These are phyloP conservation scores for Pezicula radicicola DNA, from an alignment of 2,329 filamentous ascomycete genomes.

Conservation along the genomic window DNA sequence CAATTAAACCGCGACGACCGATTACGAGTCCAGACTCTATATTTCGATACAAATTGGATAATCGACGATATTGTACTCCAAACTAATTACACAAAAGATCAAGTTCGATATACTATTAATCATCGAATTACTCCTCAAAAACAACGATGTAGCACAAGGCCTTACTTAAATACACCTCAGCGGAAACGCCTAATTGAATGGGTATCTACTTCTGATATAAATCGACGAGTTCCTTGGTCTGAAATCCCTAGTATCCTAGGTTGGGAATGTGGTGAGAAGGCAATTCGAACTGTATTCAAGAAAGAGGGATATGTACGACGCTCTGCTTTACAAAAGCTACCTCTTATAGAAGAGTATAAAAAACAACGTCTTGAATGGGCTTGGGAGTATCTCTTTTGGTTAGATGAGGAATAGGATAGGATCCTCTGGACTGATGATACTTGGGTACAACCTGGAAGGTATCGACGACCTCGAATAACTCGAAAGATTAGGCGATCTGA, in stretches of 20 bases:
- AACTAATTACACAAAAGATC: background rate
- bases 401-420: slow-evolving; percentile 4
- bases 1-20: slow-evolving; percentile 8
- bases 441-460: slow-evolving; percentile 6
- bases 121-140: slow-evolving; percentile 9
- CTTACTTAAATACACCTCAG: slow-evolving; percentile 5
- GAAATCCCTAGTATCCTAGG: slow-evolving; percentile 6
- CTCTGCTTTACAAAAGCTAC: too few species aligned
- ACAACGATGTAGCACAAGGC: background rate
- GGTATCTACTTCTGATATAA: background rate
- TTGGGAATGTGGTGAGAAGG: slow-evolving; percentile 7
- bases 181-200: slow-evolving; percentile 7
- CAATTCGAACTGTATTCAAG: slow-evolving; percentile 11
- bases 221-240: background rate
- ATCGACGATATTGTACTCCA: slow-evolving; percentile 1
- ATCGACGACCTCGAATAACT: slow-evolving; percentile 3
- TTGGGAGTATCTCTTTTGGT: slow-evolving; percentile 5
- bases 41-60: slow-evolving; percentile 1
- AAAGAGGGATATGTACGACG: slow-evolving; percentile 8
- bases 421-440: slow-evolving; percentile 3
- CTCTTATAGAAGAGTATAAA: too few species aligned
- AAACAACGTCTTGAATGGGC: slow-evolving; percentile 1
- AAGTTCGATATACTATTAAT: slow-evolving; percentile 5
- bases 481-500: background rate
- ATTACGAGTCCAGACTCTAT: slow-evolving; percentile 6